Percentiles rank a stretch among this genome's conserved stretches.
Conservation (phyloP, 2,329 filamentous ascomycete species). For the Hypoxylon sp. region DNA sequence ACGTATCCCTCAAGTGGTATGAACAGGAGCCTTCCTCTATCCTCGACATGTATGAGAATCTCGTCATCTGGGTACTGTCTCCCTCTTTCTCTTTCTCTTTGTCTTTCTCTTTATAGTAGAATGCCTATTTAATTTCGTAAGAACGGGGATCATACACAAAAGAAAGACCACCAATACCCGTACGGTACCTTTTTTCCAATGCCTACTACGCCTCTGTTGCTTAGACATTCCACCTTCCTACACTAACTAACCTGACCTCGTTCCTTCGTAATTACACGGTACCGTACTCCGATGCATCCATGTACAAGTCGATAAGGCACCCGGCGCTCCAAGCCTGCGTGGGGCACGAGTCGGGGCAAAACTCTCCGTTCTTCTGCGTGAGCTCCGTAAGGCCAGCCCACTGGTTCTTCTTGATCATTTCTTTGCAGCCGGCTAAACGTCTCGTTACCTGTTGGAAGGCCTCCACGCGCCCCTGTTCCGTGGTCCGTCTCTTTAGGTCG, state of each 20-base stretch:
- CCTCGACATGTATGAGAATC: conserved; percentile 26
- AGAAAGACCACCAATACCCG: not conserved
- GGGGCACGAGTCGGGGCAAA: conserved; percentile 90
- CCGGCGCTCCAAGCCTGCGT: conserved; percentile 97
- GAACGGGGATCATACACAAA: not conserved
- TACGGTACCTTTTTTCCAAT: not conserved
- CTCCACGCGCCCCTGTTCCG: conserved; percentile 78
- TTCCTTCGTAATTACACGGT: conserved; percentile 32
- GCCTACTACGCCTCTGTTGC: conserved; percentile 6
- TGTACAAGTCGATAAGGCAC: conserved; percentile 95
- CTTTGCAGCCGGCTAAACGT: conserved; percentile 85
- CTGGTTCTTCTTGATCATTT: conserved; percentile 81
- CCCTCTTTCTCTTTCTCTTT: not conserved
- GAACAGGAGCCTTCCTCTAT: conserved; percentile 8
- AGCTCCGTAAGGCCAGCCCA: conserved; percentile 96
- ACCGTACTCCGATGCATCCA: conserved; percentile 78
- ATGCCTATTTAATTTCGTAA: conserved; percentile 5
- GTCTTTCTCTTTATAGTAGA: not conserved
- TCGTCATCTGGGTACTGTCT: not conserved
- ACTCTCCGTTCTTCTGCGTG: conserved; percentile 88
- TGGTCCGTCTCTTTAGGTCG: conserved; percentile 79
- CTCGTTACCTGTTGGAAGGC: conserved; percentile 95
- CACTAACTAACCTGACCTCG: not conserved
- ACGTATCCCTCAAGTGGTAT: conserved; percentile 11
- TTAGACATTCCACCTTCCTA: not conserved